These are phyloP conservation scores for Trichoderma sp. DNA, from an alignment of 2,329 filamentous ascomycete species.

Conservation along the genomic window DNA sequence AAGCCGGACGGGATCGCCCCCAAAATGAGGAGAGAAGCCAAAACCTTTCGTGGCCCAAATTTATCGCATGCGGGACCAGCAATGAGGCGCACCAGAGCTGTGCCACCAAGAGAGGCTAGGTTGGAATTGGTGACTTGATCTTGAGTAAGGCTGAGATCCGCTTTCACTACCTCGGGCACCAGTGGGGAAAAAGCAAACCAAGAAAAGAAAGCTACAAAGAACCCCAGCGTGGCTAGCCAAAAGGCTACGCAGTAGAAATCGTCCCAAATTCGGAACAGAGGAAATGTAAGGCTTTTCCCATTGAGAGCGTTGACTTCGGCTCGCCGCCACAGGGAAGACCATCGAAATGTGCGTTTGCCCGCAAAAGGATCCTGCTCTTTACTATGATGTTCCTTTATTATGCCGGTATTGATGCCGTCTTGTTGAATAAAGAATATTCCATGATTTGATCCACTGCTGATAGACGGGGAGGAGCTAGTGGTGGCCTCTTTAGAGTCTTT, in stretches of 20 bases:
- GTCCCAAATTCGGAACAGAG: background rate
- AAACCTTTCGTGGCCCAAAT: constrained; percentile 79
- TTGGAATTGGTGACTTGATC: constrained; percentile 84
- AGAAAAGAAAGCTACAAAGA: constrained; percentile 14
- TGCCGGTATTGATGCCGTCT: background rate
- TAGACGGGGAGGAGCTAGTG: background rate
- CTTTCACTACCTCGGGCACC: constrained; percentile 74
- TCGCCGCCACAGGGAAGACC: background rate
- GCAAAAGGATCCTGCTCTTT: background rate
- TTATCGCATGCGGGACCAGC: constrained; percentile 84
- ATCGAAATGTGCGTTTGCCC: background rate
- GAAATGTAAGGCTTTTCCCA: constrained; percentile 13
- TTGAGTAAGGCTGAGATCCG: constrained; percentile 71
- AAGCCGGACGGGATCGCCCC: constrained; percentile 81
- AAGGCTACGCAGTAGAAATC: background rate
- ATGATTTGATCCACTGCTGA: background rate
- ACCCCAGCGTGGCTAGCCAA: constrained; percentile 4
- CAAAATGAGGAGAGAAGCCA: constrained; percentile 72
- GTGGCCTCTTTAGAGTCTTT: background rate
- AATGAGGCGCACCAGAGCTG: constrained; percentile 72
- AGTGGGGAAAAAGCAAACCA: constrained; percentile 84
- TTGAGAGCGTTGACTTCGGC: constrained; percentile 9
- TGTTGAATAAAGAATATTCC: background rate
- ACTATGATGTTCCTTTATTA: background rate
- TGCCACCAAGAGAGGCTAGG: constrained; percentile 73